Conservation (phyloP, 2,329 filamentous ascomycete species). For the Pleoardoris graminearum region DNA sequence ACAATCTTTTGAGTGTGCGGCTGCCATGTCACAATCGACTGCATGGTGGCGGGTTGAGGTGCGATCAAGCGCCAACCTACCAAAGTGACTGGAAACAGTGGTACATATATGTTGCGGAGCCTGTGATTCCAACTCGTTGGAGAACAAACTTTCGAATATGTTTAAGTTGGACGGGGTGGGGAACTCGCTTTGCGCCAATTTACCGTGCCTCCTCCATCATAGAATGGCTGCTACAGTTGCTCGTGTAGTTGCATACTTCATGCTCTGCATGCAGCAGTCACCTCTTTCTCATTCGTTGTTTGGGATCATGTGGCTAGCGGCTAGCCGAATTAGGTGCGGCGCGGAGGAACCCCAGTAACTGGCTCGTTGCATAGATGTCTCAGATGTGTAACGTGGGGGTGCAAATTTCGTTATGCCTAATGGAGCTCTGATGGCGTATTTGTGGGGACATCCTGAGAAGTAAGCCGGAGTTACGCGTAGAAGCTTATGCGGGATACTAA, state of each 20-base stretch:
- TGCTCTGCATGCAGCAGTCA: background rate
- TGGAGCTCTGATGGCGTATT: background rate
- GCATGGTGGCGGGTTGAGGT: slow-evolving; percentile 2
- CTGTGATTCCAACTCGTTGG: background rate
- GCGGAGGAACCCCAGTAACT: background rate
- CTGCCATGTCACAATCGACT: background rate
- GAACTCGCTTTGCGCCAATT: background rate
- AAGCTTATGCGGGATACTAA: no score
- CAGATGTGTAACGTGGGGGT: slow-evolving; percentile 3
- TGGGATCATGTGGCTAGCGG: background rate
- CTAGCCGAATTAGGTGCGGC: background rate
- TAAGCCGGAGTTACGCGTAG: background rate
- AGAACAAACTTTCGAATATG: background rate
- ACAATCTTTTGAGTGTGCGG: slow-evolving; percentile 9
- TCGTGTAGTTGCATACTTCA: background rate
- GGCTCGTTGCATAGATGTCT: slow-evolving; percentile 6
- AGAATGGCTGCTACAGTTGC: background rate
- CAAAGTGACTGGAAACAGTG: background rate
- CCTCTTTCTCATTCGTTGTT: background rate
- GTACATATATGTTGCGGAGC: background rate
- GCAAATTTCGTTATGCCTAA: background rate
- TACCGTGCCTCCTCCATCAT: background rate
- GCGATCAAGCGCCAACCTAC: background rate
- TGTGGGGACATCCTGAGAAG: background rate
- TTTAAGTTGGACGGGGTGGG: background rate